Percentiles rank a stretch among this genome's conserved stretches.
Evolutionary conservation across 352 stramenopile genomes (phyloP).

Genomic region (Pythium apleroticum): DNA sequence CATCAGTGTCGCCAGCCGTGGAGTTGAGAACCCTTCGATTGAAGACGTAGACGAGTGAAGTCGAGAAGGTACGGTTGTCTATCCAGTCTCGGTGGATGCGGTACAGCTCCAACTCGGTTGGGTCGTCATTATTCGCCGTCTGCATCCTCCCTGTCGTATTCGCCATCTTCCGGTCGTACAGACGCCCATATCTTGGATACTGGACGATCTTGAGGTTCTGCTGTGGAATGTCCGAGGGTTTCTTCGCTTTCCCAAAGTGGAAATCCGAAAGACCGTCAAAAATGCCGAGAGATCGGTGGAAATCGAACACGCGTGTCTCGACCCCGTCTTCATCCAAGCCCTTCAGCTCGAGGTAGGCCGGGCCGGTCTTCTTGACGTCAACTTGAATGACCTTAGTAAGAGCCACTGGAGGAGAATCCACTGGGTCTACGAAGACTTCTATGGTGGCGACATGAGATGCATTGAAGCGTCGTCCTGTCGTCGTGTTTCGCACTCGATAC

Average conservation of each 20-base stretch:
- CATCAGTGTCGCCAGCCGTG: slow-evolving; percentile 31
- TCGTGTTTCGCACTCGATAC: slow-evolving; percentile 35
- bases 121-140: slow-evolving; percentile 6
- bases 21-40: slow-evolving; percentile 14
- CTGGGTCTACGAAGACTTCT: slow-evolving; percentile 54
- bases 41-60: slow-evolving; percentile 46
- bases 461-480: slow-evolving; percentile 32
- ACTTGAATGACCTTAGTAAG: slow-evolving; percentile 26
- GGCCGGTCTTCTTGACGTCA: slow-evolving; percentile 20
- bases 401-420: slow-evolving; percentile 45
- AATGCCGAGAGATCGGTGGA: background rate
- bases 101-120: slow-evolving; percentile 30
- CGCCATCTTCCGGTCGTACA: slow-evolving; percentile 53
- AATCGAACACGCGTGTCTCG: background rate
- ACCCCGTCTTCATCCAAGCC: slow-evolving; percentile 30
- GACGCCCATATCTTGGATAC: slow-evolving; percentile 47
- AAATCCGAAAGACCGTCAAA: background rate
- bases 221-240: background rate
- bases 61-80: slow-evolving; percentile 39
- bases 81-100: slow-evolving; percentile 28
- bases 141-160: slow-evolving; percentile 22
- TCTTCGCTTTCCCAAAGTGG: background rate
- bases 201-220: slow-evolving; percentile 43
- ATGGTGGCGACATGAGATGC: slow-evolving; percentile 31
- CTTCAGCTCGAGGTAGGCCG: slow-evolving; percentile 36